Conservation (phyloP, 768 basidiomycete genomes). For the Calvatia gigantea region DNA sequence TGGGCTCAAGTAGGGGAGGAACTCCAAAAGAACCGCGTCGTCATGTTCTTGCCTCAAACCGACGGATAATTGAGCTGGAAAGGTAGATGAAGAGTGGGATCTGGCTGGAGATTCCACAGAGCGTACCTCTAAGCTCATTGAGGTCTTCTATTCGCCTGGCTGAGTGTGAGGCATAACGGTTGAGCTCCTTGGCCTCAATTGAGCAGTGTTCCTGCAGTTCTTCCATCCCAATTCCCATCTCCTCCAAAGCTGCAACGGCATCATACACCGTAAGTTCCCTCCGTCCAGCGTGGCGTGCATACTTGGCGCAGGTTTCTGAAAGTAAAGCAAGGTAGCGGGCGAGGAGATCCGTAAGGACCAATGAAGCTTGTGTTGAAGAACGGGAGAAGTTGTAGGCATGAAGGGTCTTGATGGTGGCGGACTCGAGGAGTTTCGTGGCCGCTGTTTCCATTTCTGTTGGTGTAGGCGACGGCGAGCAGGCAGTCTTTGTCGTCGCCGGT, state of each 20-base stretch:
- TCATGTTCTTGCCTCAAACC: constrained; percentile 54
- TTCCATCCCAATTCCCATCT: constrained; percentile 66
- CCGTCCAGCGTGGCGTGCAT: constrained; percentile 75
- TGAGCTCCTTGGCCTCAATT: constrained; percentile 67
- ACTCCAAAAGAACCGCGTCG: constrained; percentile 53
- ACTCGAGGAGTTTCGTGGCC: constrained; percentile 61
- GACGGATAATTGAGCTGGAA: constrained; percentile 54
- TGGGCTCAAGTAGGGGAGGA: constrained; percentile 32
- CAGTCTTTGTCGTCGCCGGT: constrained; percentile 20
- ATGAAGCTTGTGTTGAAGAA: constrained; percentile 68
- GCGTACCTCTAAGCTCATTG: constrained; percentile 67
- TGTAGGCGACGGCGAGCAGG: constrained; percentile 15
- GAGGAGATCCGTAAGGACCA: constrained; percentile 71
- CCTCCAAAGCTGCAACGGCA: constrained; percentile 63
- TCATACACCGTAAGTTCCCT: constrained; percentile 54
- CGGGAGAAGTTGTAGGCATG: constrained; percentile 78
- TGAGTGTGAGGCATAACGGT: constrained; percentile 63
- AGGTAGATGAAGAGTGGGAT: constrained; percentile 22
- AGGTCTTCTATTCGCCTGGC: constrained; percentile 68
- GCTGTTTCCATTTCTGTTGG: constrained; percentile 44
- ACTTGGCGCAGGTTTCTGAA: constrained; percentile 63
- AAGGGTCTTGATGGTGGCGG: constrained; percentile 63
- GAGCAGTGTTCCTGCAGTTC: constrained; percentile 66
- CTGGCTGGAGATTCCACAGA: constrained; percentile 18
- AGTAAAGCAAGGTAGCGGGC: constrained; percentile 70